Percentiles rank a stretch among this genome's conserved stretches.
These are phyloP conservation scores for Durotheca rogersii DNA, from an alignment of 495 filamentous ascomycete genomes.

Conservation along the genomic window DNA sequence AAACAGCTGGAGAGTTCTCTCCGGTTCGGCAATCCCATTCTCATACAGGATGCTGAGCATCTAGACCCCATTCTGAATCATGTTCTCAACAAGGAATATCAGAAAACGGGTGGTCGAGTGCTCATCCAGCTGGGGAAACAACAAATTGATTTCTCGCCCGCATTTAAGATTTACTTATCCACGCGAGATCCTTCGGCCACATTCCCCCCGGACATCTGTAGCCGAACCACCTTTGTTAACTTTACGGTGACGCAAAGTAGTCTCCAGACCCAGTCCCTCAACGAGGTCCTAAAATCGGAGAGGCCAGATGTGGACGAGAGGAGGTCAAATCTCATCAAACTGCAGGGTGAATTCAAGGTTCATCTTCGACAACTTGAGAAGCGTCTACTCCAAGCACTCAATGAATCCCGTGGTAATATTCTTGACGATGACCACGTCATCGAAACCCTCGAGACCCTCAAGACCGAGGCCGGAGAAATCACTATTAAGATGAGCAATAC, in stretches of 20 bases:
- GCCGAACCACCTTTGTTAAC: constrained; percentile 97
- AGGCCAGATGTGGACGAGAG: constrained; percentile 97
- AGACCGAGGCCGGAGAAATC: constrained; percentile 95
- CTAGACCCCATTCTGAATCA: constrained; percentile 97
- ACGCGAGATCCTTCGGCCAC: constrained; percentile 94
- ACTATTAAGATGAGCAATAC: constrained; percentile 94
- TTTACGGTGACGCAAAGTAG: constrained; percentile 99
- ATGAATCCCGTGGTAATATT: constrained; percentile 96
- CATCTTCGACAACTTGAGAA: constrained; percentile 97
- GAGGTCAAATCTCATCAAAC: constrained; percentile 92
- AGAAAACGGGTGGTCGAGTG: constrained; percentile 98
- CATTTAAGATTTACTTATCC: constrained; percentile 93
- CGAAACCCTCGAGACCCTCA: constrained; percentile 94
- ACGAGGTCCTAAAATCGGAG: constrained; percentile 95
- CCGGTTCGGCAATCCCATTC: constrained; percentile 95
- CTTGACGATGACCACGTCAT: constrained; percentile 98
- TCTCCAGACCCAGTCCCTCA: constrained; percentile 94
- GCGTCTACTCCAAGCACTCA: constrained; percentile 87
- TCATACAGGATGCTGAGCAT: constrained; percentile 98
- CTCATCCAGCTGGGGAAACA: constrained; percentile 98
- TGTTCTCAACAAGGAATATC: constrained; percentile 98
- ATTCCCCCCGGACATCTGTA: constrained; percentile 98
- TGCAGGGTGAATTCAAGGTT: constrained; percentile 98
- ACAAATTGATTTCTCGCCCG: constrained; percentile 97
- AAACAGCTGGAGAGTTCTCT: constrained; percentile 96